A percentile compares a stretch with the other conserved stretches of the same genome.
Conservation (phyloP, 148 eudicot genomes). For the Spergularia bocconei region DNA sequence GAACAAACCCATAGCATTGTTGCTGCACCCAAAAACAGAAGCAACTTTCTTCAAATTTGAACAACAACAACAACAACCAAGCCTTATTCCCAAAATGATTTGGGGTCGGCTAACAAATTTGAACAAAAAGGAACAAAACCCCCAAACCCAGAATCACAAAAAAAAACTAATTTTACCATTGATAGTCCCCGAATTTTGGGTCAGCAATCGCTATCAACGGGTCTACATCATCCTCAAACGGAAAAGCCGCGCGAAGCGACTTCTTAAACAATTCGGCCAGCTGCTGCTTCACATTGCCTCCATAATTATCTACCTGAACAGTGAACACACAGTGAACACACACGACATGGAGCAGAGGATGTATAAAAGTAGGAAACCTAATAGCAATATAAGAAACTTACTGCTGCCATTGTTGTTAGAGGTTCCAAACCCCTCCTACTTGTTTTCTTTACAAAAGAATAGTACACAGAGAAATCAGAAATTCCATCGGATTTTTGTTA, state of each 20-base stretch:
- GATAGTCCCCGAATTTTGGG: conserved; percentile 61
- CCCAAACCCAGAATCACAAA: conserved; percentile 1
- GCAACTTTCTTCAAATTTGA: not conserved
- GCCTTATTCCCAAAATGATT: too few species aligned
- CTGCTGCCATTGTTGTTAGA: too few species aligned
- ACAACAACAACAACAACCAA: too few species aligned
- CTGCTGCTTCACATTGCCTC: conserved; percentile 49
- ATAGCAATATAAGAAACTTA: too few species aligned
- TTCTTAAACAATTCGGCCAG: conserved; percentile 45
- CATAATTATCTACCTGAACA: conserved; percentile 37
- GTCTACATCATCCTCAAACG: conserved; percentile 36
- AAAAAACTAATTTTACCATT: conserved; percentile 41
- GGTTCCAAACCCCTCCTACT: too few species aligned
- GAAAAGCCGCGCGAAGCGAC: conserved; percentile 51
- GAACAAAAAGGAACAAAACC: not conserved
- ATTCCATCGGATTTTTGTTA: too few species aligned
- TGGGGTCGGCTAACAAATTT: too few species aligned
- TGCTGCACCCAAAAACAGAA: conserved; percentile 39
- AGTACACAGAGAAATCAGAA: too few species aligned
- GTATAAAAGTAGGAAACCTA: too few species aligned
- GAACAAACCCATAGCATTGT: conserved; percentile 89
- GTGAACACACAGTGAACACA: too few species aligned
- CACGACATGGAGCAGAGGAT: too few species aligned
- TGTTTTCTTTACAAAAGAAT: too few species aligned
- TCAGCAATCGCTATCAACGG: conserved; percentile 53